Percentiles rank a stretch among this genome's conserved stretches.
These are phyloP conservation scores for Taxawa tesnikishii DNA, from an alignment of 2,329 filamentous ascomycete genomes.

Conservation along the genomic window DNA sequence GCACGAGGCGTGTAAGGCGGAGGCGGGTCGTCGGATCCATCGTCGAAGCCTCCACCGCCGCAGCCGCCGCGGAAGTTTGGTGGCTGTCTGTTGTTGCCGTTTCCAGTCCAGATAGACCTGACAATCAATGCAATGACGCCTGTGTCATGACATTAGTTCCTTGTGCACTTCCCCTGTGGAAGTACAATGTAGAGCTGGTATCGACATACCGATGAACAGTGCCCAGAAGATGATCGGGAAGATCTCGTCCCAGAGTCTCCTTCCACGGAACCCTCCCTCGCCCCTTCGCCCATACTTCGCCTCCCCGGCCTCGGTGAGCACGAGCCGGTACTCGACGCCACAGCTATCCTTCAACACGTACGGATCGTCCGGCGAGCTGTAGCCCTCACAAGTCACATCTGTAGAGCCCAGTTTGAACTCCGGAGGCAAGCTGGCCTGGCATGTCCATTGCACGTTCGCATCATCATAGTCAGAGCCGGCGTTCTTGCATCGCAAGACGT, in stretches of 20 bases:
- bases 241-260: slow-evolving; percentile 15
- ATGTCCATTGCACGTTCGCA: slow-evolving; percentile 87
- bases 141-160: slow-evolving; percentile 5
- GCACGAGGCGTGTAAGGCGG: slow-evolving; percentile 31
- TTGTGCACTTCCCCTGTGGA: too few relatives aligned
- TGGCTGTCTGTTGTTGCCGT: slow-evolving; percentile 6
- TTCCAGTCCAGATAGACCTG: slow-evolving; percentile 1
- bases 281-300: slow-evolving; percentile 50
- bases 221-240: slow-evolving; percentile 42
- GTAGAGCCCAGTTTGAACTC: slow-evolving; percentile 70
- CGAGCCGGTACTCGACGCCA: slow-evolving; percentile 75
- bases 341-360: slow-evolving; percentile 89
- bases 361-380: slow-evolving; percentile 60
- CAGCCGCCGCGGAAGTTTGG: slow-evolving; percentile 17
- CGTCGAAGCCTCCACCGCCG: slow-evolving; percentile 28
- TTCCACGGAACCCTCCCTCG: neutral
- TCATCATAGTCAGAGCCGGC: slow-evolving; percentile 64
- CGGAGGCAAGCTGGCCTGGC: slow-evolving; percentile 50
- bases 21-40: slow-evolving; percentile 37
- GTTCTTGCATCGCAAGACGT: slow-evolving; percentile 84
- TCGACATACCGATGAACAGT: slow-evolving; percentile 40
- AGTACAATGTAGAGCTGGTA: too few relatives aligned
- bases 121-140: slow-evolving; percentile 15
- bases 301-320: slow-evolving; percentile 67
- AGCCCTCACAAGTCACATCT: slow-evolving; percentile 89